Evolutionary conservation across 306 rosid species (phyloP), one percentile per base, ranked within the genome.

Genomic region (Pyrus bretschneideri): DNA sequence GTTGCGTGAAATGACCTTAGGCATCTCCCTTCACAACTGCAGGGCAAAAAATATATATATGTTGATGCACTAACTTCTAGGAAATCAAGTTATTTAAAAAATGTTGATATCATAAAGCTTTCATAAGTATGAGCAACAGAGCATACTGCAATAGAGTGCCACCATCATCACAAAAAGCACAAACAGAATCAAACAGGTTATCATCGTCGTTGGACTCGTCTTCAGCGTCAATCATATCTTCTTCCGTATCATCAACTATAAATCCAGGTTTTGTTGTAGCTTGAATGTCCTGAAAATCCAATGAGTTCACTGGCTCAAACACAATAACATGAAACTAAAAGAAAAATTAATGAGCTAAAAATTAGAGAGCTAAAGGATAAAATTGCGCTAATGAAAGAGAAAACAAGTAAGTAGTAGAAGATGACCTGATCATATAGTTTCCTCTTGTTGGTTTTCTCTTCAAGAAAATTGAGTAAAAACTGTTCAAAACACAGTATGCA

Each of bases 11-110:
- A 95, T 13, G 96, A 88, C 86, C 97, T 90, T 85, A 95, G 79
- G 91, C 99, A 95, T 75, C 87, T 88, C 73, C 99, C 99, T 38
- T 95, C 99, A 71, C 99, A 95, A 79, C 99, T 92, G 80, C 83
- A 80, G 15, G 42, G 79, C 33, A 76, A 77, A 63, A 73, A 29
- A 27, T 11, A 25, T 27, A 25, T 27, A n/a, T 4, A 58, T 11
- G 13, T 18, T 35, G 14, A 44, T 31, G 69, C 21, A 31, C 4
- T 77, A 19, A 29, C 60, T 68, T 61, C 59, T 25, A 38, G 63
- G 17, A 71, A 45, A 65, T 40, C 30, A 62, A 29, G n/a, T 40
- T 62, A 9, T 52, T 15, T 33, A 52, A 49, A 25, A 19, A 72
- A 73, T 62, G 69, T 18, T 29, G 14, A 52, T 58, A 67, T 25